Conservation (phyloP, 2,329 filamentous ascomycete genomes). For the Pseudopithomyces maydicus region DNA sequence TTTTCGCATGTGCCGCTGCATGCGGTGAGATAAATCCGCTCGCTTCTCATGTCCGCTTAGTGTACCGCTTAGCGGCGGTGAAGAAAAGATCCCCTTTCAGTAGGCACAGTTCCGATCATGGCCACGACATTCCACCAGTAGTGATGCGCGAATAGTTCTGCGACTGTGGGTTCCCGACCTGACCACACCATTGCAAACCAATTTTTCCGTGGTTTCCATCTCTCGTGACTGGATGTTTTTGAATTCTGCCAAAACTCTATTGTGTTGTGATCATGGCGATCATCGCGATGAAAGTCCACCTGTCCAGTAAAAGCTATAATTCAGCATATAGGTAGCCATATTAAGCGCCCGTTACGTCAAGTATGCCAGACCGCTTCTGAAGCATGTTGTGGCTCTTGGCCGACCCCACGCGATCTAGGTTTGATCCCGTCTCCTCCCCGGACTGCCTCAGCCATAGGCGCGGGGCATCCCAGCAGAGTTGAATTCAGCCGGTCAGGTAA, state of each 20-base stretch:
- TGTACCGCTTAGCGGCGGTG: not conserved
- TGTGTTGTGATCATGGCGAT: not conserved
- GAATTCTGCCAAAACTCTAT: not conserved
- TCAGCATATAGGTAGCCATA: not conserved
- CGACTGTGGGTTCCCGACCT: not conserved
- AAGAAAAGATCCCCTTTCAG: not conserved
- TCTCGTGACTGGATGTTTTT: not conserved
- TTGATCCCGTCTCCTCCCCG: constrained; percentile 8
- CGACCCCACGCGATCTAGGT: constrained; percentile 4
- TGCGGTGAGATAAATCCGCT: constrained; percentile 1
- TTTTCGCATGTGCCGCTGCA: constrained; percentile 7
- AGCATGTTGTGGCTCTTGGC: constrained; percentile 7
- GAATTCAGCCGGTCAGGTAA: constrained; percentile 27
- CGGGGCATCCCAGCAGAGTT: constrained; percentile 15
- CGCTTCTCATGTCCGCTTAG: not conserved
- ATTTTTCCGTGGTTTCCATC: not conserved
- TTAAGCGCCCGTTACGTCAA: not conserved
- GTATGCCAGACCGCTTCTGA: constrained; percentile 2
- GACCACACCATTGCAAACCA: not conserved
- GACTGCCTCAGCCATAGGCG: constrained; percentile 14
- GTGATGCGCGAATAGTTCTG: not conserved
- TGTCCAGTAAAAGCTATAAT: not conserved
- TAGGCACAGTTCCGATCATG: not conserved
- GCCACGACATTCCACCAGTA: not conserved
- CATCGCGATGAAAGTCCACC: not conserved